Evolutionary conservation across 2,329 filamentous ascomycete genomes (phyloP).

Genomic region (Nothophoma quercina): DNA sequence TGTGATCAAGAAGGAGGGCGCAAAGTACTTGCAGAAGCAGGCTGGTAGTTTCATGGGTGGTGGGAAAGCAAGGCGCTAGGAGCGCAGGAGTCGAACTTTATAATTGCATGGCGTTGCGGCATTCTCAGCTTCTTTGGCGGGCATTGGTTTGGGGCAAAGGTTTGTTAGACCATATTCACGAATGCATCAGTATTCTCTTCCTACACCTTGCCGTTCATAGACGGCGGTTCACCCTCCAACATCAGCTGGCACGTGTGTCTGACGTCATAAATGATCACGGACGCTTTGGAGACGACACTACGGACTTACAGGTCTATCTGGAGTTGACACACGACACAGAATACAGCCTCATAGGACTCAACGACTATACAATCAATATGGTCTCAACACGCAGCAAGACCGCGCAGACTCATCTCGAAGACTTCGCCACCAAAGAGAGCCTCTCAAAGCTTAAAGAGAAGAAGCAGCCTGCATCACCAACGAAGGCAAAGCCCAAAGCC

Average conservation of each 20-base stretch:
- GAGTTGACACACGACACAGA: neutral
- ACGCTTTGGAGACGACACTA: neutral
- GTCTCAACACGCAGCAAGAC: constrained; percentile 21
- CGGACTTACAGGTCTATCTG: neutral
- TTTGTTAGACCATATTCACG: neutral
- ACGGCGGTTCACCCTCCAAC: neutral
- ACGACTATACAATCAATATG: too few species aligned
- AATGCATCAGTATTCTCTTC: neutral
- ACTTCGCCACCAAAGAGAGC: constrained; percentile 6
- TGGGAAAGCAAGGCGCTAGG: constrained; percentile 12
- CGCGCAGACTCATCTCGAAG: constrained; percentile 15
- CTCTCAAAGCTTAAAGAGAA: neutral
- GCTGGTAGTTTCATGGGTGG: constrained; percentile 28
- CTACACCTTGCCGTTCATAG: neutral
- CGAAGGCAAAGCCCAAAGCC: neutral
- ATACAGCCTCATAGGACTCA: too few species aligned
- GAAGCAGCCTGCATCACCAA: neutral
- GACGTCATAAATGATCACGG: neutral
- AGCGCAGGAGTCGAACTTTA: constrained; percentile 7
- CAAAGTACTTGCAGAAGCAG: constrained; percentile 42
- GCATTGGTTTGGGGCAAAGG: neutral
- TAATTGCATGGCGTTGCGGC: constrained; percentile 10
- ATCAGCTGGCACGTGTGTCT: neutral
- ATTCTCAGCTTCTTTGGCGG: constrained; percentile 1
- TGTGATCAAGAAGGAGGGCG: constrained; percentile 44